Evolutionary conservation across 306 rosid species (phyloP).

Genomic region (Cucurbita moschata): DNA sequence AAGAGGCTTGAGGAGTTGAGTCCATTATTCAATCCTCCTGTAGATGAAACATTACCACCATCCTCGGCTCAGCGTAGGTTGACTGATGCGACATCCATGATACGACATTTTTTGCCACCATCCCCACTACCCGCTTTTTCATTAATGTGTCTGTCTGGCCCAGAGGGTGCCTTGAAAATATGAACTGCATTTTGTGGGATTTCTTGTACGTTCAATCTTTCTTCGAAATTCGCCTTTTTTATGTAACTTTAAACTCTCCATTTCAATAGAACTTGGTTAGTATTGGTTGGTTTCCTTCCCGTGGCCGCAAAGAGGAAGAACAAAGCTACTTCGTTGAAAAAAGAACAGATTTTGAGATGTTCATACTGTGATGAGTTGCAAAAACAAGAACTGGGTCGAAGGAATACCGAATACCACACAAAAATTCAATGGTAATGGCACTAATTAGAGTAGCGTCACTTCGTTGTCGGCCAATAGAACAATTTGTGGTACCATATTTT

Average conservation of each 20-base stretch:
- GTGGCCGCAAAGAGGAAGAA: background rate
- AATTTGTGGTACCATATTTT: slow-evolving; percentile 6
- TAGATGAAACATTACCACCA: slow-evolving; percentile 40
- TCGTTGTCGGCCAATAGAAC: slow-evolving; percentile 8
- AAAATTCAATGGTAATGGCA: background rate
- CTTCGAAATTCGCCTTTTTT: background rate
- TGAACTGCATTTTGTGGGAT: slow-evolving; percentile 59
- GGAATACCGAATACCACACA: slow-evolving; percentile 2
- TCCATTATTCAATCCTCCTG: slow-evolving; percentile 18
- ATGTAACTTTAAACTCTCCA: no score
- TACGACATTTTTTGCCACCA: slow-evolving; percentile 38
- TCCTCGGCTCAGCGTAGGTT: slow-evolving; percentile 65
- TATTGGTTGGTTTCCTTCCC: background rate
- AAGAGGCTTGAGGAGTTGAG: background rate
- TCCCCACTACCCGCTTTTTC: slow-evolving; percentile 51
- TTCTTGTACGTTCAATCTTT: slow-evolving; percentile 53
- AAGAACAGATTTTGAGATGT: background rate
- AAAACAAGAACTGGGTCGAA: background rate
- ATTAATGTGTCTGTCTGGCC: slow-evolving; percentile 50
- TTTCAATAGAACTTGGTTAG: background rate
- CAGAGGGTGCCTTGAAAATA: slow-evolving; percentile 33
- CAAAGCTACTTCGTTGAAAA: background rate
- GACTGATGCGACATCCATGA: slow-evolving; percentile 67
- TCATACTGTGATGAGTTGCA: background rate
- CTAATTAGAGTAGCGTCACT: background rate